Base-by-base conservation (phyloP, 306 rosid genomes). In the Astragalus glycyphyllos region DNA sequence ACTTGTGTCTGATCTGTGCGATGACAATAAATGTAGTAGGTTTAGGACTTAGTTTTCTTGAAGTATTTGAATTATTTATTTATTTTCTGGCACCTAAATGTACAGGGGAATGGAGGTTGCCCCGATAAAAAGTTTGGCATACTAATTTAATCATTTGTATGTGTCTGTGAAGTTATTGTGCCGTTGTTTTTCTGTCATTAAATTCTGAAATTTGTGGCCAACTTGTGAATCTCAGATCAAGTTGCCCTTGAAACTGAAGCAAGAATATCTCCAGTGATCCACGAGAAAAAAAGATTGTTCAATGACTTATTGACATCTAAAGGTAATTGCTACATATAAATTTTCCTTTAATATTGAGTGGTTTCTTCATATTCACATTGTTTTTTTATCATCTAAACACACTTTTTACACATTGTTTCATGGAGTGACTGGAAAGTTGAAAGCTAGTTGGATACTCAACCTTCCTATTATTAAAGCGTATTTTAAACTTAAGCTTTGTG, bases 241-340 rank as follows among this genome's bases (percentile, higher is more conserved):
- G 88, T 68, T 81, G 87, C 92, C 56, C 85, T 80, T 69, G 96
- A 94, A 83, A 84, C 87, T 13, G 95, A 89, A 82, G 96, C 96
- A 65, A 89, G 96, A 71, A 87, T 94, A 67, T 77, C 90, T n/a
- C 99, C 99, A 1, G 8, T 94, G 74, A 85, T 91, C 66, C 86
- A 76, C 31, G 99, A 91, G 90, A 91, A 89, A 83, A 86, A 82
- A 82, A 87, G 89, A 80, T 66, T 94, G 89, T 94, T 94, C 90
- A 91, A 94, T 81, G 99, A 91, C 79, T 87, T 94, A 76, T 83
- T 94, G 89, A 86, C 99, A 77, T 87, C 88, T 82, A 94, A 94
- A 94, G 99, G 99, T 91, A 84, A 80, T 41, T 71, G 45, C 63
- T 71, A 58, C 76, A 34, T 51, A 35, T 69, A 78, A 75, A 42